A percentile compares a stretch with the other conserved stretches of the same genome.
These are phyloP conservation scores for Pseudogymnoascus sp. DNA, from an alignment of 2,329 filamentous ascomycete species.

Conservation along the genomic window DNA sequence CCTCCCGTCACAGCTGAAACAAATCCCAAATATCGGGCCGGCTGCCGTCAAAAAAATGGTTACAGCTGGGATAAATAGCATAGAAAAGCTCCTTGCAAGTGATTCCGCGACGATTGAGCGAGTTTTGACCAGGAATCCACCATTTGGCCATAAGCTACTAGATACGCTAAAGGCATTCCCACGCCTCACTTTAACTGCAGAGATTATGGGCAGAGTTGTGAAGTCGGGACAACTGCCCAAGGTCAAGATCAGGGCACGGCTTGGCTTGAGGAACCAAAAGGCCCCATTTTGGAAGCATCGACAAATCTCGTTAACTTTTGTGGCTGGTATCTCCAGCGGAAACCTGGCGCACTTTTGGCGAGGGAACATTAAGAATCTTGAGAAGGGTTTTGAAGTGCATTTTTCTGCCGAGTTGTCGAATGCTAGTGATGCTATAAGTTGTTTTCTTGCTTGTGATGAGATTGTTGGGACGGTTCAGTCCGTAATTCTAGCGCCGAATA, in stretches of 20 bases:
- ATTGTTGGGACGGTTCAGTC: constrained; percentile 52
- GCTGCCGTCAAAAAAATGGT: constrained; percentile 68
- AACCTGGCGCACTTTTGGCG: constrained; percentile 59
- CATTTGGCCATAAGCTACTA: constrained; percentile 66
- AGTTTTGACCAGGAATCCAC: constrained; percentile 68
- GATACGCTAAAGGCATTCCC: constrained; percentile 64
- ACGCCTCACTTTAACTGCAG: constrained; percentile 35
- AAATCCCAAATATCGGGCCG: constrained; percentile 69
- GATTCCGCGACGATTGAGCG: constrained; percentile 69
- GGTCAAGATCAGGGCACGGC: constrained; percentile 54
- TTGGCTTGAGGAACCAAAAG: constrained; percentile 64
- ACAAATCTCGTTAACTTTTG: constrained; percentile 60
- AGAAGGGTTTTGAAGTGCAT: constrained; percentile 46
- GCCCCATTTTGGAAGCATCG: constrained; percentile 55
- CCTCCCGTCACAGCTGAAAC: constrained; percentile 69
- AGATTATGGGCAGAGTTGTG: constrained; percentile 26
- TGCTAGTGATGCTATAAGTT: constrained; percentile 50
- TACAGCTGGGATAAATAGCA: constrained; percentile 58
- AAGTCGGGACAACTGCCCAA: constrained; percentile 37
- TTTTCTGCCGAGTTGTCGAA: constrained; percentile 49
- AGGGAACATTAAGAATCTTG: constrained; percentile 54
- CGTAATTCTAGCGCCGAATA: constrained; percentile 23
- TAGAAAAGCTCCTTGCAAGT: constrained; percentile 58
- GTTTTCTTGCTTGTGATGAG: constrained; percentile 73
- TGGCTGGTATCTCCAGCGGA: constrained; percentile 64